Evolutionary conservation across 2,329 filamentous ascomycete genomes (phyloP).

Genomic region (Dendryphion nanum): DNA sequence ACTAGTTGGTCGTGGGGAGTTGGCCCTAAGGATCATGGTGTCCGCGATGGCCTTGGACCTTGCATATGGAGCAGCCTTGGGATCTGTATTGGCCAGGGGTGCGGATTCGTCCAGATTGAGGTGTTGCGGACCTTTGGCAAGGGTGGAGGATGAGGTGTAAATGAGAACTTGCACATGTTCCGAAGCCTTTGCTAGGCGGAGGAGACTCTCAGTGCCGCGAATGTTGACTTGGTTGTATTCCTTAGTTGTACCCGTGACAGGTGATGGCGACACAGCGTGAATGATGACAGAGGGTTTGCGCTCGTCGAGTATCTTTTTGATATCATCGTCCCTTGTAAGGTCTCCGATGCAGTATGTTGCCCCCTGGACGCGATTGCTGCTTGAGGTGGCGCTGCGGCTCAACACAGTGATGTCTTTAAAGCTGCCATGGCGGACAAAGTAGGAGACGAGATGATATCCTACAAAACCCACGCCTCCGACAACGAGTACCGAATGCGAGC

Average conservation of each 20-base stretch:
- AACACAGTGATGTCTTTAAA: slow-evolving; percentile 10
- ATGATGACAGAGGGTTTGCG: slow-evolving; percentile 11
- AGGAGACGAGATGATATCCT: slow-evolving; percentile 8
- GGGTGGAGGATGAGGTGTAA: slow-evolving; percentile 11
- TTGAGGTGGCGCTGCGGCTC: slow-evolving; percentile 10
- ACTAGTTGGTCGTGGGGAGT: slow-evolving; percentile 4
- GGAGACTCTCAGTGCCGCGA: slow-evolving; percentile 8
- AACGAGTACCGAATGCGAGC: slow-evolving; percentile 8
- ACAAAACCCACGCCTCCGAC: slow-evolving; percentile 13
- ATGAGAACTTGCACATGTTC: slow-evolving; percentile 9
- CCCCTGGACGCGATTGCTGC: slow-evolving; percentile 7
- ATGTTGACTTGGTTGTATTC: slow-evolving; percentile 11
- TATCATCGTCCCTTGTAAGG: slow-evolving; percentile 5
- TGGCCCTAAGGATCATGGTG: slow-evolving; percentile 9
- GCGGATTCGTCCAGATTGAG: slow-evolving; percentile 7
- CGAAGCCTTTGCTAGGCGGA: slow-evolving; percentile 8
- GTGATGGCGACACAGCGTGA: slow-evolving; percentile 12
- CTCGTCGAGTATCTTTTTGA: slow-evolving; percentile 5
- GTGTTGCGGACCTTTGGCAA: slow-evolving; percentile 9
- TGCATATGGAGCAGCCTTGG: slow-evolving; percentile 9
- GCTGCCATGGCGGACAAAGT: slow-evolving; percentile 6
- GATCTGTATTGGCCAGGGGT: slow-evolving; percentile 10
- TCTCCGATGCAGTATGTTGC: slow-evolving; percentile 10
- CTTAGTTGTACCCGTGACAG: slow-evolving; percentile 9
- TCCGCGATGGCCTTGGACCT: slow-evolving; percentile 14